Conservation (phyloP, 2,329 filamentous ascomycete genomes). For the Blastomyces gilchristii region DNA sequence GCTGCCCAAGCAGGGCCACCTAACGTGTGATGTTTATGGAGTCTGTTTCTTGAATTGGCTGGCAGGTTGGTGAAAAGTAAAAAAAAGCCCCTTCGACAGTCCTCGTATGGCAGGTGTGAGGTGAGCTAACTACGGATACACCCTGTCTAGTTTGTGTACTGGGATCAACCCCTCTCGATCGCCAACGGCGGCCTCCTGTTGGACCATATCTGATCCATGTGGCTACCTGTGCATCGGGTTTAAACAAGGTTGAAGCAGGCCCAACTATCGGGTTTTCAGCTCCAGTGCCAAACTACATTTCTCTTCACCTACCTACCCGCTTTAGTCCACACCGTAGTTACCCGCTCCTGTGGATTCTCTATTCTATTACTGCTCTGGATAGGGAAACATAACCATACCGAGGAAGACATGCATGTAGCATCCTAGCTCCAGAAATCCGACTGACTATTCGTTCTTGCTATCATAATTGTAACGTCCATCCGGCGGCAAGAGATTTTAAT, state of each 20-base stretch:
- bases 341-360: neutral
- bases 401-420: neutral
- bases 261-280: neutral
- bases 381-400: neutral
- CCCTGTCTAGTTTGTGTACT: neutral
- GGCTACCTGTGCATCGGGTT: neutral
- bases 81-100: no score
- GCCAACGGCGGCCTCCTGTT: neutral
- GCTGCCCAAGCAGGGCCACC: neutral
- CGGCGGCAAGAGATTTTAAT: neutral
- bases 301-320: neutral
- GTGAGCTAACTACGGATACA: no score
- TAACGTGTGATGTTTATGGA: neutral
- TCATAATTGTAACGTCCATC: neutral
- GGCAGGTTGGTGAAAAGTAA: neutral
- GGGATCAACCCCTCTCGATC: neutral
- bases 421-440: neutral
- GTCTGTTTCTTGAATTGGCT: neutral
- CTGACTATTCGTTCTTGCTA: neutral
- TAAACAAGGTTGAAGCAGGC: neutral
- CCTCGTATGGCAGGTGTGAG: no score
- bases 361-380: neutral
- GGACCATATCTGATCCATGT: neutral
- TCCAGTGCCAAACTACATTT: neutral
- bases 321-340: neutral